Percentiles rank a stretch among this genome's conserved stretches.
Evolutionary conservation across 257 asterid genomes (phyloP).

Genomic region (Cruciata laevipes): DNA sequence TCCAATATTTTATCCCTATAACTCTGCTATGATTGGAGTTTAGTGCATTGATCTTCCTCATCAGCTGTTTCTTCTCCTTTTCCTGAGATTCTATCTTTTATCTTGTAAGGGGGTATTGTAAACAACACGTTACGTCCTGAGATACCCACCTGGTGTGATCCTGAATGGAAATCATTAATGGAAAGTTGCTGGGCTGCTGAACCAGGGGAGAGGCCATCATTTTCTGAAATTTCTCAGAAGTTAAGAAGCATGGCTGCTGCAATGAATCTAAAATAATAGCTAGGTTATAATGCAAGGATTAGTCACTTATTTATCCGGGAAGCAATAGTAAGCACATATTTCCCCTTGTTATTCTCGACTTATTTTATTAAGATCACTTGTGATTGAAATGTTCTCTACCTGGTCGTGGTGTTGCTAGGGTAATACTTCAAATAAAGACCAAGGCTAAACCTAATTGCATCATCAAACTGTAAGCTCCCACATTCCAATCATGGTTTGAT

Average conservation of each 20-base stretch:
- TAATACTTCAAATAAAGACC: constrained; percentile 10
- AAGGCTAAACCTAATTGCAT: constrained; percentile 3
- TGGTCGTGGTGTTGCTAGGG: constrained; percentile 11
- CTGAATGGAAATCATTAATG: constrained; percentile 96
- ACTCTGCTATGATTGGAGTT: neutral
- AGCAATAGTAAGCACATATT: constrained; percentile 5
- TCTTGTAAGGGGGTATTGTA: constrained; percentile 74
- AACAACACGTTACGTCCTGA: constrained; percentile 85
- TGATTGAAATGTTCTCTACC: neutral
- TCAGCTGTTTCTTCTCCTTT: neutral
- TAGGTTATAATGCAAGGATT: neutral
- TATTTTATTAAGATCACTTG: neutral
- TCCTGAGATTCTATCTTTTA: neutral
- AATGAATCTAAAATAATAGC: constrained; percentile 71
- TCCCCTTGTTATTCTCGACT: constrained; percentile 1
- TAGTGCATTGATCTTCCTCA: neutral
- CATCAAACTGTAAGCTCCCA: constrained; percentile 10
- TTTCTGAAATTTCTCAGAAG: constrained; percentile 84
- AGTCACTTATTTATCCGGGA: neutral
- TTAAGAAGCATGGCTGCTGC: constrained; percentile 93
- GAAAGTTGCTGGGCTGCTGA: constrained; percentile 85
- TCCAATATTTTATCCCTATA: neutral
- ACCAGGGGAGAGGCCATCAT: constrained; percentile 72
- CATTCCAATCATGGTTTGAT: neutral
- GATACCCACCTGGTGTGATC: constrained; percentile 95